Base-by-base conservation (phyloP, 1,139 yeast species). In the Hemisphaericaspora xylofermentans region DNA sequence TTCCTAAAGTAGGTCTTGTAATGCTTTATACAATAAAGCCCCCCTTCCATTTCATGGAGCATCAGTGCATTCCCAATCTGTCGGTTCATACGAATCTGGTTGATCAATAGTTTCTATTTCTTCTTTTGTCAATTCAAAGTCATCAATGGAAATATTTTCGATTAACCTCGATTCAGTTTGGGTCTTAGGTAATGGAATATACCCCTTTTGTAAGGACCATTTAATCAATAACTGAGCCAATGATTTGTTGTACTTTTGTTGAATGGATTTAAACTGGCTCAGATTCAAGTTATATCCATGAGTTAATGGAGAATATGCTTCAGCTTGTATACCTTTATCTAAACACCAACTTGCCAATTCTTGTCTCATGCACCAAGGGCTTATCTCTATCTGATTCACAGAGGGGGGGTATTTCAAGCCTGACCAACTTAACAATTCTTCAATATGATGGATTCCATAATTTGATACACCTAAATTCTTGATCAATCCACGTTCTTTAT, bases 291-390 rank as follows among this genome's bases (percentile, higher is more conserved):
- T 62, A 38, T 49, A 49, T 0, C 73, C 72, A 46, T 64, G 70
- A 19, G 73, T 68, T 35, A 68, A 58, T 0, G 74, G 74, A 12
- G 71, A 62, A 42, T 62, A 68, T 0, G 74, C 74, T 48, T 68
- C 71, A 8, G 66, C 70, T 6, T 48, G 53, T 19, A 68, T 63
- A 14, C 56, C 57, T 13, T 63, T 51, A 4, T 36, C 36, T 36
- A 67, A 61, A 47, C 85, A 82, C 61, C 65, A 82, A 30, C 75
- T 73, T 3, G 80, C 78, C 41, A 84, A 61, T 30, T 83, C 84
- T 31, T 68, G 66, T 51, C 88, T 69, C 86, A 81, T 82, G 43
- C 82, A 68, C 88, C 89, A 84, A 1, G 91, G 93, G 47, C 86
- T 80, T 14, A 84, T 75, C 59, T 84, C 91, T 46, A 84, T 75